A percentile compares a stretch with the other conserved stretches of the same genome.
phyloP scores from a whole-genome alignment of 2,329 filamentous ascomycete species.

The Dactylella cylindrospora region DNA sequence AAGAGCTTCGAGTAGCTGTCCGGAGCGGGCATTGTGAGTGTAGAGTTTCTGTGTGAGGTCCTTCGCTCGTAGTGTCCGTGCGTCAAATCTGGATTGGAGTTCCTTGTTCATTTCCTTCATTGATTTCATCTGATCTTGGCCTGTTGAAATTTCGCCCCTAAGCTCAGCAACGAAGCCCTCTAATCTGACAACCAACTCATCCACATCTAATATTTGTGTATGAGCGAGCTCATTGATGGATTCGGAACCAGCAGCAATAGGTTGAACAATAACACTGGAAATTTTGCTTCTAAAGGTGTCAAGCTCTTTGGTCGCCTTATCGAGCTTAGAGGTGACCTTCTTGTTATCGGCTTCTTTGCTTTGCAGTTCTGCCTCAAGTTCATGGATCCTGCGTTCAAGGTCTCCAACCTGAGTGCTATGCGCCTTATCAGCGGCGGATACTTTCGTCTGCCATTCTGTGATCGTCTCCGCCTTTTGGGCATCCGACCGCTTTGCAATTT shows the following conservation, averaged over 20 bases:
- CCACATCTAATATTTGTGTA: slow-evolving; percentile 39
- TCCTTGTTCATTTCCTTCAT: slow-evolving; percentile 59
- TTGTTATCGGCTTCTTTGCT: slow-evolving; percentile 35
- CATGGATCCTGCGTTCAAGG: slow-evolving; percentile 72
- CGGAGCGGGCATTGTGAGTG: slow-evolving; percentile 79
- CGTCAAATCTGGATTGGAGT: slow-evolving; percentile 64
- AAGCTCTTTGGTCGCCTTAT: slow-evolving; percentile 36
- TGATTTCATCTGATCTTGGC: slow-evolving; percentile 56
- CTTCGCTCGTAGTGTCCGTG: slow-evolving; percentile 71
- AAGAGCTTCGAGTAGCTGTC: slow-evolving; percentile 78
- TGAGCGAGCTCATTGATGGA: slow-evolving; percentile 32
- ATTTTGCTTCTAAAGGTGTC: slow-evolving; percentile 27
- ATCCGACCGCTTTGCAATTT: slow-evolving; percentile 56
- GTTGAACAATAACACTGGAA: slow-evolving; percentile 20
- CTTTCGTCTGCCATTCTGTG: slow-evolving; percentile 53
- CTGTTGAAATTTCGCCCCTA: slow-evolving; percentile 54
- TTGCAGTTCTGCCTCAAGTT: slow-evolving; percentile 67
- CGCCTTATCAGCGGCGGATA: slow-evolving; percentile 6
- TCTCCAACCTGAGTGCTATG: slow-evolving; percentile 66
- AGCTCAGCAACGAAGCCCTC: slow-evolving; percentile 52
- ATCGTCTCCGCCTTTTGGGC: slow-evolving; percentile 59
- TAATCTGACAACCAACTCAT: slow-evolving; percentile 52
- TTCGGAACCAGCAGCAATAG: slow-evolving; percentile 19
- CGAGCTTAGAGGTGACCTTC: slow-evolving; percentile 24
- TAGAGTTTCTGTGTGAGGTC: slow-evolving; percentile 83